A percentile compares a stretch with the other conserved stretches of the same genome.
phyloP scores from a whole-genome alignment of 2,329 filamentous ascomycete genomes.

The Endothia cerciana region DNA sequence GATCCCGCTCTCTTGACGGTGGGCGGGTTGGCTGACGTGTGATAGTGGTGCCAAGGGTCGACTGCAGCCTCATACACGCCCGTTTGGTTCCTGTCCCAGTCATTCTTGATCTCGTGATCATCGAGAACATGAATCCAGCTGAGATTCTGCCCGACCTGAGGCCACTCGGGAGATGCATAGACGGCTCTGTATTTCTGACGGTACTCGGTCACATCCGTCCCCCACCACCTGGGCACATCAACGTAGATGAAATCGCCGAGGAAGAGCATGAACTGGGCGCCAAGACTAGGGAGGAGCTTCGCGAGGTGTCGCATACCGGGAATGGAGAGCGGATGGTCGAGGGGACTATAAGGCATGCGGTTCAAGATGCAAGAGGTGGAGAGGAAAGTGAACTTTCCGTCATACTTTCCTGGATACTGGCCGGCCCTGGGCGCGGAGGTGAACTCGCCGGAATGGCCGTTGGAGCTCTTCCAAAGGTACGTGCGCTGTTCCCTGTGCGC shows the following conservation, averaged over 20 bases:
- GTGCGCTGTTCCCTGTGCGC: constrained; percentile 68
- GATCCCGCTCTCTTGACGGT: constrained; percentile 54
- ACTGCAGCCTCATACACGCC: constrained; percentile 79
- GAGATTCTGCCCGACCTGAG: constrained; percentile 72
- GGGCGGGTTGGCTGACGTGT: constrained; percentile 83
- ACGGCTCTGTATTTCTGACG: constrained; percentile 90
- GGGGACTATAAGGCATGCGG: constrained; percentile 83
- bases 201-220: constrained; percentile 74
- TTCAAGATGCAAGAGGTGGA: constrained; percentile 92
- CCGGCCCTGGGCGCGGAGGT: constrained; percentile 75
- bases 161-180: constrained; percentile 95
- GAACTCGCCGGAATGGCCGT: constrained; percentile 84
- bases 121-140: constrained; percentile 98
- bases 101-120: constrained; percentile 95
- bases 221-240: constrained; percentile 83
- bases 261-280: constrained; percentile 80
- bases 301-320: constrained; percentile 80
- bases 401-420: constrained; percentile 59
- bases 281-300: constrained; percentile 69
- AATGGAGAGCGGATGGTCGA: constrained; percentile 82
- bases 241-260: constrained; percentile 89
- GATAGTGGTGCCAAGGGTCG: constrained; percentile 86
- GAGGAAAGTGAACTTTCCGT: constrained; percentile 83
- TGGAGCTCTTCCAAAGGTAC: constrained; percentile 86
- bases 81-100: constrained; percentile 83